Evolutionary conservation across 2,329 filamentous ascomycete species (phyloP).

Genomic region (Cercospora zeae-maydis): DNA sequence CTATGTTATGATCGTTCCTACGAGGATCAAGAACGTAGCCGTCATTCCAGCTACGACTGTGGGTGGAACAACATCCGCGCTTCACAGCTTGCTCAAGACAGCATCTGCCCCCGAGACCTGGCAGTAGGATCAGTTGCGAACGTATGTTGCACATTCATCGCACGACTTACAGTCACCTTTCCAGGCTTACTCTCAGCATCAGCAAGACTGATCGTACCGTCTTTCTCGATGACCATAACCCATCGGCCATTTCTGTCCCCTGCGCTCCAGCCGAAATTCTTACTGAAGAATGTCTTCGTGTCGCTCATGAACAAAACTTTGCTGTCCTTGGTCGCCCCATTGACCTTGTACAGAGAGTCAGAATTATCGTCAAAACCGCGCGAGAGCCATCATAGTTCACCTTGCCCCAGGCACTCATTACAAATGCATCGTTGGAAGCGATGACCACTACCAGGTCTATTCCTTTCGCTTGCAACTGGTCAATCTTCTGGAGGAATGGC

Average conservation of each 20-base stretch:
- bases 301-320: conserved; percentile 77
- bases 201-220: conserved; percentile 79
- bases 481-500: conserved; percentile 70
- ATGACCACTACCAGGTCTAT: conserved; percentile 79
- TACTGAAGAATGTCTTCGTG: conserved; percentile 67
- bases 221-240: conserved; percentile 71
- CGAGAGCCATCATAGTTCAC: not conserved
- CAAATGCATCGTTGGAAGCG: conserved; percentile 78
- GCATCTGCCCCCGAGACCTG: conserved; percentile 30
- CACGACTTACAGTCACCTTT: conserved; percentile 45
- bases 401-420: conserved; percentile 64
- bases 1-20: too few species aligned
- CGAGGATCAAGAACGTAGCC: too few species aligned
- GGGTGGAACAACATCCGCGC: not conserved
- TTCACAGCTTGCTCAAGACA: conserved; percentile 29
- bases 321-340: conserved; percentile 68
- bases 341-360: conserved; percentile 66
- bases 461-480: conserved; percentile 71
- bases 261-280: conserved; percentile 71
- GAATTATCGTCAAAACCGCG: not conserved
- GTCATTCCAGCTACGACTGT: too few species aligned
- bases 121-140: not conserved
- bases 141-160: not conserved
- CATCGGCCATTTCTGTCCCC: conserved; percentile 71
- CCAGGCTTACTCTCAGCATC: conserved; percentile 62